These are phyloP conservation scores for Penicillium concentricum DNA, from an alignment of 2,329 filamentous ascomycete species.

Conservation along the genomic window DNA sequence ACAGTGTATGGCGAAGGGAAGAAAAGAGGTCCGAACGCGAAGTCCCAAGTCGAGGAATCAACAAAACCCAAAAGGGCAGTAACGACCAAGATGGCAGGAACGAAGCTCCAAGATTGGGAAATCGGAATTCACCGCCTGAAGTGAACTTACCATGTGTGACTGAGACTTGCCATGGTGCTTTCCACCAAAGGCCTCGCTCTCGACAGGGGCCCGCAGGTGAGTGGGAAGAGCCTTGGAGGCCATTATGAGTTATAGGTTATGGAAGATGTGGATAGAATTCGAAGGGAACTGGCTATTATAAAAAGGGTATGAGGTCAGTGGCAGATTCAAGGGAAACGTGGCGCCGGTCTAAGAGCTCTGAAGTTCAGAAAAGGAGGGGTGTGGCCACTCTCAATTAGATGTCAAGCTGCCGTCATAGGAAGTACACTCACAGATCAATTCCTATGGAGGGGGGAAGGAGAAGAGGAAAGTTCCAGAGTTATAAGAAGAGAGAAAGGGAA, in stretches of 20 bases:
- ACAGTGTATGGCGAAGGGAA: neutral
- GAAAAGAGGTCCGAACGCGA: neutral
- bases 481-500: slow-evolving; percentile 5
- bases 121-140: neutral
- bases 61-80: neutral
- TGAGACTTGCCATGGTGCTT: slow-evolving; percentile 57
- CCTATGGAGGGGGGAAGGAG: neutral
- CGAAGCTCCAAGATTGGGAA: neutral
- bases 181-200: slow-evolving; percentile 40
- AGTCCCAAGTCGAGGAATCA: neutral
- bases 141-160: slow-evolving; percentile 54
- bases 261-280: neutral
- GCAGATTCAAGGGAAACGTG: slow-evolving; percentile 6
- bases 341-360: slow-evolving; percentile 1
- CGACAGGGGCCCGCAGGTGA: slow-evolving; percentile 69
- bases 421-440: neutral
- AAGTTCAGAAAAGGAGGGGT: slow-evolving; percentile 13
- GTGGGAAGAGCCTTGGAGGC: slow-evolving; percentile 75
- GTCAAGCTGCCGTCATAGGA: slow-evolving; percentile 33
- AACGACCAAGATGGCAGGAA: neutral
- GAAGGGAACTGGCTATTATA: slow-evolving; percentile 2
- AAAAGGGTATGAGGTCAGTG: slow-evolving; percentile 6
- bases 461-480: neutral
- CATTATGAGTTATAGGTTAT: slow-evolving; percentile 52
- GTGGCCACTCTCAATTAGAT: slow-evolving; percentile 28